Evolutionary conservation across 108 stramenopile species (phyloP).

Genomic region (Cylindrotheca closterium): DNA sequence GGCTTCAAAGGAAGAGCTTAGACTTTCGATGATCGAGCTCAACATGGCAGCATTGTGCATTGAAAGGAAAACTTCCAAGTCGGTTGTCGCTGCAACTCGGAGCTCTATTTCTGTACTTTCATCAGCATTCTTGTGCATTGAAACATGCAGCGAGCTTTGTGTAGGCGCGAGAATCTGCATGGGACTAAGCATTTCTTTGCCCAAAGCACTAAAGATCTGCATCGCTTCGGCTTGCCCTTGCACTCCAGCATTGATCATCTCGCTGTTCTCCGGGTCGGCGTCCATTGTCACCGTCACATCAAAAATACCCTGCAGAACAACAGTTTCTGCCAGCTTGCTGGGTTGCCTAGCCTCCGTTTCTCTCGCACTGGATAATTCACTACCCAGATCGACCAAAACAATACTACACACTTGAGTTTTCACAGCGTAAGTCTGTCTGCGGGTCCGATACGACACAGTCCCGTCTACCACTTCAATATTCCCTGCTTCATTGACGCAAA

Average conservation of each 20-base stretch:
- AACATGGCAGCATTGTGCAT: slow-evolving; percentile 81
- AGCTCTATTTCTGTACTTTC: slow-evolving; percentile 43
- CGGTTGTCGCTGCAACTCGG: slow-evolving; percentile 63
- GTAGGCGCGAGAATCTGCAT: slow-evolving; percentile 79
- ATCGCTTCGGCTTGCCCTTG: slow-evolving; percentile 61
- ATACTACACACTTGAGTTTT: slow-evolving; percentile 41
- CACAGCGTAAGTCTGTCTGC: too few species aligned
- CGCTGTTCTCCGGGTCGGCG: slow-evolving; percentile 28
- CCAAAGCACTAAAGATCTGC: slow-evolving; percentile 80
- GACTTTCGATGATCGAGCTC: slow-evolving; percentile 58
- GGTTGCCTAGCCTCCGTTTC: not conserved
- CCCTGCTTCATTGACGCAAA: too few species aligned
- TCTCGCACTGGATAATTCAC: slow-evolving; percentile 7
- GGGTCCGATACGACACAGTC: too few species aligned
- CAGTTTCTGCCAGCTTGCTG: slow-evolving; percentile 50
- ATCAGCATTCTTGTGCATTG: slow-evolving; percentile 26
- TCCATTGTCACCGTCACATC: slow-evolving; percentile 25
- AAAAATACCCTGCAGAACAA: slow-evolving; percentile 70
- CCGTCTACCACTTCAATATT: not conserved
- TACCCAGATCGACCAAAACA: slow-evolving; percentile 51
- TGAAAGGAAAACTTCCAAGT: slow-evolving; percentile 63
- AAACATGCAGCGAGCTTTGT: slow-evolving; percentile 53
- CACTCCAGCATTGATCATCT: slow-evolving; percentile 34
- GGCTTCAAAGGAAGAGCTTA: slow-evolving; percentile 62
- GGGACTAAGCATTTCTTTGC: slow-evolving; percentile 55